Evolutionary conservation across 106 monocot genomes (phyloP).

Genomic region (Alisma plantagoaquatica): DNA sequence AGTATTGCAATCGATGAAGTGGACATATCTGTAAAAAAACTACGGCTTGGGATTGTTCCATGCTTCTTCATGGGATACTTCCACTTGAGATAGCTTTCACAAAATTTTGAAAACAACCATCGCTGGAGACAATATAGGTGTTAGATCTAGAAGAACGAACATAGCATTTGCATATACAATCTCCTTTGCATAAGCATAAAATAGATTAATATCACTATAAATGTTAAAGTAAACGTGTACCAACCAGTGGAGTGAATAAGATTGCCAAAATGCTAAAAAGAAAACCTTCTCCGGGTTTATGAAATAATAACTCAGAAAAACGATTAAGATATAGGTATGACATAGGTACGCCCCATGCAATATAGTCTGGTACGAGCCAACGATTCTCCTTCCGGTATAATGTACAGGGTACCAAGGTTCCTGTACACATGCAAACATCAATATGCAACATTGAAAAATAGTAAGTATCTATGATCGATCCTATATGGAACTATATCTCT

Average conservation of each 20-base stretch:
- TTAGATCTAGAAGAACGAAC: not conserved
- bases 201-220: not conserved
- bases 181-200: not conserved
- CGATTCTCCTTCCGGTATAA: not conserved
- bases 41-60: constrained; percentile 10
- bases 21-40: not conserved
- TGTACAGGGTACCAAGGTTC: constrained; percentile 5
- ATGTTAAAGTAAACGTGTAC: too few species aligned
- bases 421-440: not conserved
- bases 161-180: not conserved
- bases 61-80: constrained; percentile 15
- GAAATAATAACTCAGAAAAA: constrained; percentile 12
- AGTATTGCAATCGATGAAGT: constrained; percentile 4
- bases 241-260: constrained; percentile 12
- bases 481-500: not conserved
- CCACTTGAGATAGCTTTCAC: constrained; percentile 9
- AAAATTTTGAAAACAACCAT: constrained; percentile 6
- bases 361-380: constrained; percentile 9
- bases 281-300: constrained; percentile 15
- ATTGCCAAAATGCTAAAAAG: constrained; percentile 8
- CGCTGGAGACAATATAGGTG: not conserved
- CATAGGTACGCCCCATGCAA: constrained; percentile 7
- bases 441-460: not conserved
- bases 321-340: constrained; percentile 5
- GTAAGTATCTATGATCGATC: not conserved